Conservation (phyloP, 768 basidiomycete species). For the Phanerodontia chrysosporium region DNA sequence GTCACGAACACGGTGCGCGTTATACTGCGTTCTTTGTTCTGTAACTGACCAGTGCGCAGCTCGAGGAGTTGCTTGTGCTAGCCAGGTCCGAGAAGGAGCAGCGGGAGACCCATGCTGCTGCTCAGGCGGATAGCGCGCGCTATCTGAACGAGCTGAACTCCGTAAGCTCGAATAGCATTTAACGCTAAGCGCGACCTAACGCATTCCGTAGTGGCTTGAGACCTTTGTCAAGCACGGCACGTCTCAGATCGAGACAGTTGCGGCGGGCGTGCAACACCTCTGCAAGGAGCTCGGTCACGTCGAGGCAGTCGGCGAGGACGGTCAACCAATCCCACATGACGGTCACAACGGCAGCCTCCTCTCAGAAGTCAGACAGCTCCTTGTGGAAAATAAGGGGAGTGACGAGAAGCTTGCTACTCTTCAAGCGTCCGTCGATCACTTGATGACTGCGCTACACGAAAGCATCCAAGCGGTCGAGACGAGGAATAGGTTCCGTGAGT, state of each 20-base stretch:
- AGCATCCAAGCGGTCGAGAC: slow-evolving; percentile 38
- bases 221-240: slow-evolving; percentile 76
- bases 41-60: slow-evolving; percentile 16
- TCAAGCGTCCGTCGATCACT: slow-evolving; percentile 30
- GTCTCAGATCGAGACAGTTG: slow-evolving; percentile 61
- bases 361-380: slow-evolving; percentile 30
- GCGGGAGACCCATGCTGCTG: slow-evolving; percentile 47
- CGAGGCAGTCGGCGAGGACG: slow-evolving; percentile 19
- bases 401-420: slow-evolving; percentile 28
- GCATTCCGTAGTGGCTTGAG: slow-evolving; percentile 66
- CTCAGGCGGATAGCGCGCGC: slow-evolving; percentile 70
- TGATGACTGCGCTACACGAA: slow-evolving; percentile 37
- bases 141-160: slow-evolving; percentile 76
- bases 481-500: slow-evolving; percentile 35
- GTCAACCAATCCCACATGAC: slow-evolving; percentile 11
- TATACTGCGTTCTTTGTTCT: no score
- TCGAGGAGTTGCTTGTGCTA: slow-evolving; percentile 44
- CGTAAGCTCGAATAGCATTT: slow-evolving; percentile 31
- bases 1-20: no score
- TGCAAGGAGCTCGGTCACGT: slow-evolving; percentile 45
- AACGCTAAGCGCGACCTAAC: not conserved
- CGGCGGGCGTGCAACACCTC: slow-evolving; percentile 56
- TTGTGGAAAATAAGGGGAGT: slow-evolving; percentile 30
- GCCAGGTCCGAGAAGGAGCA: slow-evolving; percentile 46
- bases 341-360: slow-evolving; percentile 26